Conservation (phyloP, 164 flowering plant genomes). For the Hamamelis virginiana region DNA sequence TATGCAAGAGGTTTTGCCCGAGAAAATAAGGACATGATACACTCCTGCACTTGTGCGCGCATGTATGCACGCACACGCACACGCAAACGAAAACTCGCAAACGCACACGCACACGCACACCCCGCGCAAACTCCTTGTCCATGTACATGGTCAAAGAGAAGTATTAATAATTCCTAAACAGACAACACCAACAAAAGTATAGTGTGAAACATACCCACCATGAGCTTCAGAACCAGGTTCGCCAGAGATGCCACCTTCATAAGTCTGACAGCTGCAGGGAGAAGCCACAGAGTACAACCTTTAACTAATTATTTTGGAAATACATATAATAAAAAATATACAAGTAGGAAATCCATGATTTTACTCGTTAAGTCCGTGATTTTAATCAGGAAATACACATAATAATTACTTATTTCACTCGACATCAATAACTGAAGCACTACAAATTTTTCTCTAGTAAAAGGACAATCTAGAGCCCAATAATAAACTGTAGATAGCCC, state of each 20-base stretch:
- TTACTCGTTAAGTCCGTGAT: too few relatives aligned
- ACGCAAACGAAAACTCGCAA: not conserved
- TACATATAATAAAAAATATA: not conserved
- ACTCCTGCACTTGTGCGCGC: too few relatives aligned
- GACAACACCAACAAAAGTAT: not conserved
- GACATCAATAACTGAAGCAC: too few relatives aligned
- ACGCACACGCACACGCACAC: not conserved
- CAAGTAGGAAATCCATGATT: too few relatives aligned
- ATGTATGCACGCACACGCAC: not conserved
- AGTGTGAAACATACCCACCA: slow-evolving; percentile 81
- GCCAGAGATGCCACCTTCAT: slow-evolving; percentile 96
- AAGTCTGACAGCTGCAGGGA: slow-evolving; percentile 85
- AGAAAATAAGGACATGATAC: too few relatives aligned
- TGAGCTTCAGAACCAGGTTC: slow-evolving; percentile 99
- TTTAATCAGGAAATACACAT: too few relatives aligned
- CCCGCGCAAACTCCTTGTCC: too few relatives aligned
- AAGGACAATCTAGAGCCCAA: too few relatives aligned
- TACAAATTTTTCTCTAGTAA: too few relatives aligned
- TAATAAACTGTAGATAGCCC: too few relatives aligned
- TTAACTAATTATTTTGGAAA: not conserved
- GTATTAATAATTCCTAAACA: too few relatives aligned
- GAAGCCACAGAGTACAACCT: not conserved
- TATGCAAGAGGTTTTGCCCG: not conserved
- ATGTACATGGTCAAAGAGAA: not conserved
- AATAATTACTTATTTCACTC: too few relatives aligned